A percentile compares a stretch with the other conserved stretches of the same genome.
These are phyloP conservation scores for Neofusicoccum laricinum DNA, from an alignment of 2,329 filamentous ascomycete species.

Conservation along the genomic window DNA sequence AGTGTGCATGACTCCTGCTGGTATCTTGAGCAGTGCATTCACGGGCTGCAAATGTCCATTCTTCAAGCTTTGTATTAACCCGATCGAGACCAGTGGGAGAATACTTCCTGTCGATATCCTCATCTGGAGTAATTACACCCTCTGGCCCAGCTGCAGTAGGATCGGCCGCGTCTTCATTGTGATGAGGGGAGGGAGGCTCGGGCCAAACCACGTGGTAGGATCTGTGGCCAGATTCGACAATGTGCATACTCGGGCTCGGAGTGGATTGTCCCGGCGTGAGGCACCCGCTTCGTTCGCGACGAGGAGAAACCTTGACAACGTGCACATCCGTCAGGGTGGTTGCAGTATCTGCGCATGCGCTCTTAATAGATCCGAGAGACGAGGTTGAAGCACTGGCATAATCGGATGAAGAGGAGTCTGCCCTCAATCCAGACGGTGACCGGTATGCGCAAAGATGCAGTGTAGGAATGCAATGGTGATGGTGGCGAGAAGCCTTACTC, in stretches of 20 bases:
- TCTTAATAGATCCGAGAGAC: conserved; percentile 19
- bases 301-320: conserved; percentile 28
- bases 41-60: conserved; percentile 25
- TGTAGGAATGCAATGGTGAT: not conserved
- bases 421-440: not conserved
- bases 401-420: not conserved
- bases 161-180: not conserved
- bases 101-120: conserved; percentile 23
- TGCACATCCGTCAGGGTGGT: conserved; percentile 35
- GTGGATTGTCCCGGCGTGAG: conserved; percentile 13
- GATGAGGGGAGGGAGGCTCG: conserved; percentile 22
- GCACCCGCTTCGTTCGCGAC: conserved; percentile 12
- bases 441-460: conserved; percentile 3
- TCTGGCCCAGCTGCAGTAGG: not conserved
- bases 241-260: conserved; percentile 34
- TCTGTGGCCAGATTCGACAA: conserved; percentile 27
- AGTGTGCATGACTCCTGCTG: conserved; percentile 15
- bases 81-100: conserved; percentile 25
- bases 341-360: conserved; percentile 27
- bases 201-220: conserved; percentile 34
- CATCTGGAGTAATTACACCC: conserved; percentile 17
- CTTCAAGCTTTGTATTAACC: conserved; percentile 30
- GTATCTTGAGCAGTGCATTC: not conserved
- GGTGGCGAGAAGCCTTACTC: not conserved
- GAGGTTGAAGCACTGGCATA: not conserved